Conservation (phyloP, 345 rosid species). For the Chamaenerion angustifolium region DNA sequence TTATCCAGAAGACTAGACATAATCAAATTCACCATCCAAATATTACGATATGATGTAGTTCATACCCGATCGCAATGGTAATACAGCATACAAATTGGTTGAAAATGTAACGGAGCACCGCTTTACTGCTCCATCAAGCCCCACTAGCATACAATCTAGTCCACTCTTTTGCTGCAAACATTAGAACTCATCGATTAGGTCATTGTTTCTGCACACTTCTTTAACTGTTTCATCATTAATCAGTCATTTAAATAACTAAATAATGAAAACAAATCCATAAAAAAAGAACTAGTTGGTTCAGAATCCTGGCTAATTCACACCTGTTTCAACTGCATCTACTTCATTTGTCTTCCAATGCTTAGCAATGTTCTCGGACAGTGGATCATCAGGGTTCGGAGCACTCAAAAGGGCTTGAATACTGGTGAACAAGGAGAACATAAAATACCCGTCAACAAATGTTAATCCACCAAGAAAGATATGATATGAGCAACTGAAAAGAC, state of each 20-base stretch:
- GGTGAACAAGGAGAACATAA: constrained; percentile 4
- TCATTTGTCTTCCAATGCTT: constrained; percentile 98
- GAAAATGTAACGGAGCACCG: too few species aligned
- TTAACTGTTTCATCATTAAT: too few species aligned
- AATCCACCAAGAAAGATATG: too few species aligned
- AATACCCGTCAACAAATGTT: background rate
- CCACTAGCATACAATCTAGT: constrained; percentile 87
- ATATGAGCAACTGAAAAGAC: too few species aligned
- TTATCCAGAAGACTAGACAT: too few species aligned
- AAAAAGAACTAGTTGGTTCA: background rate
- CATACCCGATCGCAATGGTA: too few species aligned
- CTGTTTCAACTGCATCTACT: constrained; percentile 96
- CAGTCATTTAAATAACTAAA: too few species aligned
- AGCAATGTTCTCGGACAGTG: constrained; percentile 93
- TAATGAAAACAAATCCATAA: background rate
- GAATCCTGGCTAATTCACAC: constrained; percentile 14
- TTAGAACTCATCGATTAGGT: too few species aligned
- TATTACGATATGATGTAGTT: too few species aligned
- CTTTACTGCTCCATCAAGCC: constrained; percentile 22
- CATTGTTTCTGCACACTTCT: too few species aligned
- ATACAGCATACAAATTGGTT: too few species aligned
- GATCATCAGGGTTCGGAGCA: constrained; percentile 99
- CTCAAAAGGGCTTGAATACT: constrained; percentile 97
- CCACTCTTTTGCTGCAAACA: constrained; percentile 89
- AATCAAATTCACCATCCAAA: too few species aligned